phyloP scores from a whole-genome alignment of 768 basidiomycete species.

The Coprinopsis strossmayeri region DNA sequence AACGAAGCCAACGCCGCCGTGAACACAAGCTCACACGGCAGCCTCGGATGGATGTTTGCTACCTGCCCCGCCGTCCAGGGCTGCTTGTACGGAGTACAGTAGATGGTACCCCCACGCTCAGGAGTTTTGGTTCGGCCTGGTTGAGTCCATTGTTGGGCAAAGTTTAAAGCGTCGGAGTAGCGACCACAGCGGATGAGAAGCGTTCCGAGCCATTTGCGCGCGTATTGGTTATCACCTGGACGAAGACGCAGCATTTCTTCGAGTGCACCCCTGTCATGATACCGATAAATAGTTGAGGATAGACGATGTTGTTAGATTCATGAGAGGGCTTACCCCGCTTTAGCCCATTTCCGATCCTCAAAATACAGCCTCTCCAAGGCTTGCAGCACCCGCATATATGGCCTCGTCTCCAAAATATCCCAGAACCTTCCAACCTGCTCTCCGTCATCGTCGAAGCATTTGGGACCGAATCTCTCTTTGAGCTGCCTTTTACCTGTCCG shows the following conservation, averaged over 20 bases:
- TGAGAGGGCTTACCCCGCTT: constrained; percentile 25
- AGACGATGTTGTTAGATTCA: neutral
- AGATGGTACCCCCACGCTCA: constrained; percentile 20
- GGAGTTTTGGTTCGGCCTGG: constrained; percentile 12
- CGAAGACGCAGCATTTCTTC: constrained; percentile 37
- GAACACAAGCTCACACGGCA: constrained; percentile 21
- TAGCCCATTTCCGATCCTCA: constrained; percentile 24
- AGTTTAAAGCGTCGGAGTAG: constrained; percentile 32
- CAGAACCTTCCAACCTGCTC: constrained; percentile 30
- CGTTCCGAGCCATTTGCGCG: constrained; percentile 31
- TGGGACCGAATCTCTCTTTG: constrained; percentile 21
- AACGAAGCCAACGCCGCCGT: constrained; percentile 37
- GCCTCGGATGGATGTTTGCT: constrained; percentile 2
- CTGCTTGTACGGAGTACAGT: constrained; percentile 19
- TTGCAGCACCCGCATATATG: constrained; percentile 39
- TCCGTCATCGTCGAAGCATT: constrained; percentile 32
- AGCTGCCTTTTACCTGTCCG: constrained; percentile 24
- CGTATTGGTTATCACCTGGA: constrained; percentile 33
- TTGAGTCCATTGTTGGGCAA: constrained; percentile 26
- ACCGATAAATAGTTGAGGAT: constrained; percentile 11
- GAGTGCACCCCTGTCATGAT: constrained; percentile 22
- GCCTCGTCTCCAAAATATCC: constrained; percentile 31
- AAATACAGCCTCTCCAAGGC: constrained; percentile 29
- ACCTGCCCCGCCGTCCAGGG: constrained; percentile 15
- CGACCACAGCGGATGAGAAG: constrained; percentile 28